Percentiles rank a stretch among this genome's conserved stretches.
Conservation (phyloP, 2,329 filamentous ascomycete genomes). For the Penicillium sp. region DNA sequence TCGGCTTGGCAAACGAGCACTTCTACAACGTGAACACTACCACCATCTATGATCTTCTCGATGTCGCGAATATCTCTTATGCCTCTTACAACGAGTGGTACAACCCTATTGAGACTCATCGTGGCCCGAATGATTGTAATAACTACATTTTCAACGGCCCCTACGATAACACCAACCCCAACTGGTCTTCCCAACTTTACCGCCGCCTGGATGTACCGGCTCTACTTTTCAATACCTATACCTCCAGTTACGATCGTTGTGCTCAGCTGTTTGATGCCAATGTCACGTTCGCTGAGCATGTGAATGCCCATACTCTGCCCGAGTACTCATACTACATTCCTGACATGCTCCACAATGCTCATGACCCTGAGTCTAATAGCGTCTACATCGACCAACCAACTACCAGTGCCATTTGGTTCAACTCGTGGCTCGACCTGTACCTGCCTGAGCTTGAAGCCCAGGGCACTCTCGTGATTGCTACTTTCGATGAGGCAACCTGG, state of each 20-base stretch:
- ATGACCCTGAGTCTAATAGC: slow-evolving; percentile 14
- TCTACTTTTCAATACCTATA: slow-evolving; percentile 11
- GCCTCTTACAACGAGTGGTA: slow-evolving; percentile 16
- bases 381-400: slow-evolving; percentile 14
- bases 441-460: slow-evolving; percentile 13
- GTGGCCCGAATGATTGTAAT: slow-evolving; percentile 16
- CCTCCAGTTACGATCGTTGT: slow-evolving; percentile 8
- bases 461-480: slow-evolving; percentile 17
- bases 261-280: slow-evolving; percentile 10
- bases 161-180: slow-evolving; percentile 15
- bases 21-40: slow-evolving; percentile 16
- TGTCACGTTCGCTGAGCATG: slow-evolving; percentile 9
- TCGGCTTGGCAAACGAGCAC: slow-evolving; percentile 14
- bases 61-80: slow-evolving; percentile 7
- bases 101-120: slow-evolving; percentile 11
- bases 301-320: slow-evolving; percentile 8
- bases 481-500: slow-evolving; percentile 20
- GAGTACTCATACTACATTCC: slow-evolving; percentile 16
- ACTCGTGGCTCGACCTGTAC: slow-evolving; percentile 16
- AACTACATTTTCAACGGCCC: slow-evolving; percentile 15
- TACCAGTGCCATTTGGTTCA: slow-evolving; percentile 2
- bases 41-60: slow-evolving; percentile 16
- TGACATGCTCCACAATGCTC: slow-evolving; percentile 16
- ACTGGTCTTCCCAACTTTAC: slow-evolving; percentile 10
- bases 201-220: slow-evolving; percentile 17